Evolutionary conservation across 805 yeast genomes (phyloP).

Genomic region (Candida krabiensis): DNA sequence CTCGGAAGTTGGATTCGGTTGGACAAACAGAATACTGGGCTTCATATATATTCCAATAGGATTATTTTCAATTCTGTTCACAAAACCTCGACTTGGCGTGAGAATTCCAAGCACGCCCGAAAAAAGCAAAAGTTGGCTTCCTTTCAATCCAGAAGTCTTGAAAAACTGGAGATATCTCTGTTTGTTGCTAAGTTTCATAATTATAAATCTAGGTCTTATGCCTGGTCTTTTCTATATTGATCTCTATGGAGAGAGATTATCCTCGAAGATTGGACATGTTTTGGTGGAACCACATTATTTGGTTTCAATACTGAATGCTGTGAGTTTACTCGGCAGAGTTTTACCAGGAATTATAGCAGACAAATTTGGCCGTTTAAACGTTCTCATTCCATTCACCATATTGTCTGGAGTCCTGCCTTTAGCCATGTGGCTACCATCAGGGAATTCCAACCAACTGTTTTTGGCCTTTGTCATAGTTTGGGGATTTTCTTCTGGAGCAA

Average conservation of each 20-base stretch:
- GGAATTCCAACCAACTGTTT: conserved; percentile 36
- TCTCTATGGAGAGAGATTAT: conserved; percentile 51
- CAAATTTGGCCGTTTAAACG: conserved; percentile 40
- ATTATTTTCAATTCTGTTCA: conserved; percentile 11
- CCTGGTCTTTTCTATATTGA: conserved; percentile 60
- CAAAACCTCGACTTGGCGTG: conserved; percentile 31
- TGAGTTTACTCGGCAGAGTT: conserved; percentile 53
- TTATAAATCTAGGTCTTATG: conserved; percentile 27
- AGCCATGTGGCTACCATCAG: conserved; percentile 52
- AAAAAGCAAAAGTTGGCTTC: conserved; percentile 32
- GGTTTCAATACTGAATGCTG: conserved; percentile 40
- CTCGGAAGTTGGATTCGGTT: conserved; percentile 35
- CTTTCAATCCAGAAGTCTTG: conserved; percentile 34
- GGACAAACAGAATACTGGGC: conserved; percentile 50
- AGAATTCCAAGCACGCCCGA: conserved; percentile 31
- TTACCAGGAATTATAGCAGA: conserved; percentile 51
- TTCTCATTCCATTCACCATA: conserved; percentile 31
- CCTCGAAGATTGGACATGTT: too few relatives aligned
- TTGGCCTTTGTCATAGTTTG: conserved; percentile 35
- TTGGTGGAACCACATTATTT: conserved; percentile 52
- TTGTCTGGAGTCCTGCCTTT: conserved; percentile 38
- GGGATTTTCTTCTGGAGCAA: conserved; percentile 37
- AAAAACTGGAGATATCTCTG: conserved; percentile 34
- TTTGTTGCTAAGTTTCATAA: conserved; percentile 37
- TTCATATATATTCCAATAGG: conserved; percentile 34